These are phyloP conservation scores for Solanum virginianum DNA, from an alignment of 257 asterid species.

Conservation along the genomic window DNA sequence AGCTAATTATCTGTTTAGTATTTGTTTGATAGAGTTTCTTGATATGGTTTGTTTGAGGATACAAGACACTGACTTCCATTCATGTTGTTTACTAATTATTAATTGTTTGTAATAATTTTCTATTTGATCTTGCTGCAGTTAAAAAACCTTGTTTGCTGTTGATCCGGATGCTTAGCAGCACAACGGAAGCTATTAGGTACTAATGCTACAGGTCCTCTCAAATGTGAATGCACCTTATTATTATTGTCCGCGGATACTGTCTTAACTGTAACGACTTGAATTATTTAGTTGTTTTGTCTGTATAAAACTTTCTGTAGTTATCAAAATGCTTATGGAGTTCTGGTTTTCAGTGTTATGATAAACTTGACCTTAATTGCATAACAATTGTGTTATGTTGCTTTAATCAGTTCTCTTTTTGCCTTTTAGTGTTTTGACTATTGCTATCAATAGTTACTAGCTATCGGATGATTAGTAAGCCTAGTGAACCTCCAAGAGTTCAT, in stretches of 20 bases:
- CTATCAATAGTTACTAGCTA: background rate
- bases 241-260: slow-evolving; percentile 4
- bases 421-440: background rate
- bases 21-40: background rate
- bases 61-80: background rate
- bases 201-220: slow-evolving; percentile 5
- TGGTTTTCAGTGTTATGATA: slow-evolving; percentile 22
- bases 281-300: slow-evolving; percentile 1
- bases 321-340: slow-evolving; percentile 22
- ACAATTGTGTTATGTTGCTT: background rate
- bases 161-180: slow-evolving; percentile 14
- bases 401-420: background rate
- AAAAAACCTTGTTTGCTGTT: background rate
- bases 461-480: background rate
- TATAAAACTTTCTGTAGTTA: slow-evolving; percentile 23
- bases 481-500: background rate
- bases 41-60: background rate
- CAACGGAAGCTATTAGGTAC: slow-evolving; percentile 10
- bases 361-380: background rate
- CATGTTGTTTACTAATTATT: background rate
- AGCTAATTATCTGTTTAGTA: background rate
- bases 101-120: background rate
- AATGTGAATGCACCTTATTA: slow-evolving; percentile 16
- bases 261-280: slow-evolving; percentile 6
- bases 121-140: slow-evolving; percentile 14